These are phyloP conservation scores for Globisporangium paddicum DNA, from an alignment of 352 stramenopile species.

Conservation along the genomic window DNA sequence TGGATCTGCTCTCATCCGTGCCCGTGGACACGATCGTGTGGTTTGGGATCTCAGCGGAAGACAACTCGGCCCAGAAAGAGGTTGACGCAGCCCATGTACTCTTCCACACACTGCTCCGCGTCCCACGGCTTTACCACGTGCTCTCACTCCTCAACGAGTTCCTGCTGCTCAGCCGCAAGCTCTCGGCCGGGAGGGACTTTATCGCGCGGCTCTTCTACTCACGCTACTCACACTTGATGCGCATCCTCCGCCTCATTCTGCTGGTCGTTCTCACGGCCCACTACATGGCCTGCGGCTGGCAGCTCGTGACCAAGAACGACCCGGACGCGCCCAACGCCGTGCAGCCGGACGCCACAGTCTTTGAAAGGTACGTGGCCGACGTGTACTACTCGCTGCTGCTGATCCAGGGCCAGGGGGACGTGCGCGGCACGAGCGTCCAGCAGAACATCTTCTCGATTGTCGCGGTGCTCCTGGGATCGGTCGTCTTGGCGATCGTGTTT, in stretches of 20 bases:
- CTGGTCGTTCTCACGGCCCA: conserved; percentile 4
- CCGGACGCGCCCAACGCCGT: neutral
- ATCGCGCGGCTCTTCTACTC: conserved; percentile 3
- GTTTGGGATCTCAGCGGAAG: neutral
- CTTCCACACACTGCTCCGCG: neutral
- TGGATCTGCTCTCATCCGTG: neutral
- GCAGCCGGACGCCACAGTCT: neutral
- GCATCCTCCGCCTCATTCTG: conserved; percentile 2
- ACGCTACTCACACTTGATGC: conserved; percentile 15
- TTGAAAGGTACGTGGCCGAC: neutral
- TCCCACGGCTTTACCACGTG: conserved; percentile 1
- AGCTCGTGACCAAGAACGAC: neutral
- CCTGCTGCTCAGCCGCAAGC: neutral
- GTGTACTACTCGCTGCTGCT: neutral
- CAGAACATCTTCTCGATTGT: neutral
- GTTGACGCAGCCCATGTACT: neutral
- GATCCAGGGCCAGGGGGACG: conserved; percentile 1
- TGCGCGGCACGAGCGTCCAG: no score
- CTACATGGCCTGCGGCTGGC: conserved; percentile 14
- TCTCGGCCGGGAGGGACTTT: neutral
- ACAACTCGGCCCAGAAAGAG: no score
- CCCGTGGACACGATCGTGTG: neutral
- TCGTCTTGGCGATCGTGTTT: conserved; percentile 14
- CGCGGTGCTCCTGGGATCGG: neutral
- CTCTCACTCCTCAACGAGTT: no score